phyloP scores from a whole-genome alignment of 129 eudicot species.

The Flaveria linearis region DNA sequence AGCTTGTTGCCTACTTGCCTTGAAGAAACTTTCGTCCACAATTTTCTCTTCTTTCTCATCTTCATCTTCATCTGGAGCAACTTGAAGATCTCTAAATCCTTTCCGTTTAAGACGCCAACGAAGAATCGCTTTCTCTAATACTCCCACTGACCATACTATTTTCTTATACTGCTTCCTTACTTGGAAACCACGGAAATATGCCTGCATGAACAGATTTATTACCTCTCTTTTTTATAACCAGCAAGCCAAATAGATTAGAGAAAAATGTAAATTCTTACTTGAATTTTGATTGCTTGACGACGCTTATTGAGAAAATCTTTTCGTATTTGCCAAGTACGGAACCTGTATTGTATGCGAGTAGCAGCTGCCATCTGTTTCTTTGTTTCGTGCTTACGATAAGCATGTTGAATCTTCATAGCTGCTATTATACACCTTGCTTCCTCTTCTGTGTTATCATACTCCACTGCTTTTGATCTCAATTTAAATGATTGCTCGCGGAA shows the following conservation, averaged over 20 bases:
- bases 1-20: constrained; percentile 85
- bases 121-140: constrained; percentile 83
- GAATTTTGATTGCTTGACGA: constrained; percentile 81
- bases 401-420: constrained; percentile 98
- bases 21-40: constrained; percentile 76
- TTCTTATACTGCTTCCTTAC: constrained; percentile 77
- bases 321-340: constrained; percentile 87
- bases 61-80: constrained; percentile 31
- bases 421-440: constrained; percentile 89
- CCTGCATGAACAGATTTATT: constrained; percentile 45
- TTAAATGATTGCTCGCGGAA: constrained; percentile 80
- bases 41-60: constrained; percentile 44
- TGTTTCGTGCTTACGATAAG: constrained; percentile 66
- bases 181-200: constrained; percentile 85
- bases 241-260: background rate
- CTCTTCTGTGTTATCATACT: constrained; percentile 58
- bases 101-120: constrained; percentile 90
- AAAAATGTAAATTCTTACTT: constrained; percentile 49
- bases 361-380: constrained; percentile 80
- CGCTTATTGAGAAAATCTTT: constrained; percentile 83
- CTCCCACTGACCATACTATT: constrained; percentile 89
- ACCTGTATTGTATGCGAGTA: constrained; percentile 78
- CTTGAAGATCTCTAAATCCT: constrained; percentile 84
- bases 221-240: background rate
- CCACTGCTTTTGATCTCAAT: constrained; percentile 53